Percentiles rank a stretch among this genome's conserved stretches.
These are phyloP conservation scores for Cyberlindnera japonica DNA, from an alignment of 805 yeast species.

Conservation along the genomic window DNA sequence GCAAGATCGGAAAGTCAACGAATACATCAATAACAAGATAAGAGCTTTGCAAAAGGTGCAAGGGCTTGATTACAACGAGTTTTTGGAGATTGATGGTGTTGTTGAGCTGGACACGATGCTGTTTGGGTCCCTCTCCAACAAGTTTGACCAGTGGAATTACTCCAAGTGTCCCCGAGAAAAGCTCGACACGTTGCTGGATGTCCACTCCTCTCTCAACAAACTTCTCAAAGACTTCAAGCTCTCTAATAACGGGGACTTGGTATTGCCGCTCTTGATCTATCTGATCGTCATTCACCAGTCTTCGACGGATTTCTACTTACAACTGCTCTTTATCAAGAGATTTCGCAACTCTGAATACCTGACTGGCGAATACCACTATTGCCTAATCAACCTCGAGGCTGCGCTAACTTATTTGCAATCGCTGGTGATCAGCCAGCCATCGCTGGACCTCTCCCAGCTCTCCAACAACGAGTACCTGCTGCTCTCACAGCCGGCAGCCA, in stretches of 20 bases:
- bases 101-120: constrained; percentile 11
- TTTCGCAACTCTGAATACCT: constrained; percentile 21
- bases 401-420: constrained; percentile 20
- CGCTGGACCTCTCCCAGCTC: constrained; percentile 10
- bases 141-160: constrained; percentile 6
- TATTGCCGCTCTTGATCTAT: constrained; percentile 25
- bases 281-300: constrained; percentile 16
- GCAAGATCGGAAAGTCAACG: constrained; percentile 15
- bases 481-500: constrained; percentile 7
- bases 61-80: constrained; percentile 16
- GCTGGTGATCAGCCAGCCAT: constrained; percentile 13
- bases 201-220: constrained; percentile 20
- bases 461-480: constrained; percentile 15
- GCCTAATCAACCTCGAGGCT: constrained; percentile 28
- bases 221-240: constrained; percentile 9
- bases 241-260: constrained; percentile 18
- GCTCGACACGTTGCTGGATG: constrained; percentile 8
- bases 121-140: constrained; percentile 4
- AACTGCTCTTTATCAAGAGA: constrained; percentile 21
- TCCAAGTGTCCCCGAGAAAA: constrained; percentile 19
- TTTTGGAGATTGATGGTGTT: constrained; percentile 21
- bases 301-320: constrained; percentile 19
- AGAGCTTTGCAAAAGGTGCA: constrained; percentile 13
- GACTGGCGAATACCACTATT: constrained; percentile 20
- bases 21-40: constrained; percentile 17